Evolutionary conservation across 2,329 filamentous ascomycete genomes (phyloP).

Genomic region (Pestalotiopsis sp.): DNA sequence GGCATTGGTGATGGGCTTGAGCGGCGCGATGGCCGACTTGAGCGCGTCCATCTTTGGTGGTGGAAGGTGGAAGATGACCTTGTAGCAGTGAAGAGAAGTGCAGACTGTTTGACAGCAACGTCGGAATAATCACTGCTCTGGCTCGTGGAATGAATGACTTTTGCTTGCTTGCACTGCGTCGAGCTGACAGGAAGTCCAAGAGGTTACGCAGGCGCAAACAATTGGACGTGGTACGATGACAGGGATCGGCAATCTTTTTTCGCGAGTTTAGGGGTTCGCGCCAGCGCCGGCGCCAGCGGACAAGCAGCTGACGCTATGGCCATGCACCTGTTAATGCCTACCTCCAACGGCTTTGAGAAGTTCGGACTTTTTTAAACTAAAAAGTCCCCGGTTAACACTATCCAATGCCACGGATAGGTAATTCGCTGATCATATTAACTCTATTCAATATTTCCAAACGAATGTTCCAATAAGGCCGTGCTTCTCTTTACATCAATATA

Average conservation of each 20-base stretch:
- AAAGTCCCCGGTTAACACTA: too few relatives aligned
- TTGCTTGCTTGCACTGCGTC: background rate
- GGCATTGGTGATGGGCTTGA: slow-evolving; percentile 68
- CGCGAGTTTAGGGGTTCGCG: slow-evolving; percentile 5
- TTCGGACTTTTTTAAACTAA: too few relatives aligned
- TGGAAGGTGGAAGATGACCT: background rate
- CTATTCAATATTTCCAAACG: too few relatives aligned
- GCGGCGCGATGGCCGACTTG: slow-evolving; percentile 62
- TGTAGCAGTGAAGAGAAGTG: background rate
- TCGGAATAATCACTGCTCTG: background rate
- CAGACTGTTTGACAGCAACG: background rate
- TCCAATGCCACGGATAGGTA: too few relatives aligned
- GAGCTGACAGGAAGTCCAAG: background rate
- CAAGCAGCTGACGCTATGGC: background rate
- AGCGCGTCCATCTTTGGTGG: slow-evolving; percentile 58
- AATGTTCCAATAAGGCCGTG: too few relatives aligned
- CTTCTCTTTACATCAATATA: too few relatives aligned
- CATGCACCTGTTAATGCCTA: background rate
- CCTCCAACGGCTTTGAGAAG: background rate
- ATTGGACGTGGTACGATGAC: background rate
- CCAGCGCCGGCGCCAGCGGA: background rate
- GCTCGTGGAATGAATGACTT: background rate
- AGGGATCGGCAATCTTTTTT: background rate
- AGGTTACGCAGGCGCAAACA: slow-evolving; percentile 1
- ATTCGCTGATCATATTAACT: too few relatives aligned